A percentile compares a stretch with the other conserved stretches of the same genome.
These are phyloP conservation scores for Blastobotrys elegans DNA, from an alignment of 1,139 yeast genomes.

Conservation along the genomic window DNA sequence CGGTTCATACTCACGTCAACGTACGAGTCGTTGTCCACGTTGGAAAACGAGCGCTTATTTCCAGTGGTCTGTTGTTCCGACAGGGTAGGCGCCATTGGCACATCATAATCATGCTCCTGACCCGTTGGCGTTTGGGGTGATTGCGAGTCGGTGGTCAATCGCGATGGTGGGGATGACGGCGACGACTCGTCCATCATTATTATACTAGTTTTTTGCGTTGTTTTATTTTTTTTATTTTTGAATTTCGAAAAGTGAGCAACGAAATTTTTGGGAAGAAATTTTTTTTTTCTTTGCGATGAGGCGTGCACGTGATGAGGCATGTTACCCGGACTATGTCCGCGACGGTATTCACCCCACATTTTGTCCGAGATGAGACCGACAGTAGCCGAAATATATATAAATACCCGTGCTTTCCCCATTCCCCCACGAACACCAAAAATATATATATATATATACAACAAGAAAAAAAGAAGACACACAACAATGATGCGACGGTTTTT, in stretches of 20 bases:
- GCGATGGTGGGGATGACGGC: conserved; percentile 4
- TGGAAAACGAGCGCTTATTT: conserved; percentile 7
- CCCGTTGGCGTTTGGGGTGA: conserved; percentile 1
- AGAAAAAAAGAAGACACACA: too few relatives aligned
- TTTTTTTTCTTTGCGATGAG: too few relatives aligned
- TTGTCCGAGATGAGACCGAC: conserved; percentile 3
- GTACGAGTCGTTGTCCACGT: conserved; percentile 5
- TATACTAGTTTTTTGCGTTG: not conserved
- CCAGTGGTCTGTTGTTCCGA: not conserved
- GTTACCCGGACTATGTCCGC: not conserved
- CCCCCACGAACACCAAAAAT: too few relatives aligned
- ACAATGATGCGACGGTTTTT: conserved; percentile 6
- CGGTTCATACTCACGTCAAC: not conserved
- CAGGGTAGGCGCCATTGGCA: not conserved
- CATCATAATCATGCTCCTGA: not conserved
- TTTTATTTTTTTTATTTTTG: too few relatives aligned
- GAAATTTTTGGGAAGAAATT: too few relatives aligned
- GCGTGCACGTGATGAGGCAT: too few relatives aligned
- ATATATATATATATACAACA: too few relatives aligned
- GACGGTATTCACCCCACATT: not conserved
- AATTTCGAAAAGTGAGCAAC: too few relatives aligned
- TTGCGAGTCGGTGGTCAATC: not conserved
- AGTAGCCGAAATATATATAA: not conserved
- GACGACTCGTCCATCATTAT: conserved; percentile 1
- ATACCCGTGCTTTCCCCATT: too few relatives aligned